Conservation (phyloP, 495 filamentous ascomycete genomes). For the Aspergillus hancockii region DNA sequence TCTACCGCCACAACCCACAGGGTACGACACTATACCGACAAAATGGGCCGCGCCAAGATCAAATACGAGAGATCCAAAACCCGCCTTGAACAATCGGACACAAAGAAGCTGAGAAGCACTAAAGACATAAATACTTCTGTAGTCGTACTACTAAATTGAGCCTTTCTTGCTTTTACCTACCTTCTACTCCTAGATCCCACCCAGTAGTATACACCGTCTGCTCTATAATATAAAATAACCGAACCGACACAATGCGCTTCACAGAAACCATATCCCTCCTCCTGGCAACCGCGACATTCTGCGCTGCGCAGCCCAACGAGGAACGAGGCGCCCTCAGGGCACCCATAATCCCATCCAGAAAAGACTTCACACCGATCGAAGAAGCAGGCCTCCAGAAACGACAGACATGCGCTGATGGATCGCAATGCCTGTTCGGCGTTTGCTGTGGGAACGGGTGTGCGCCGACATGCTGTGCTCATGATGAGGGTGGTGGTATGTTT, state of each 20-base stretch:
- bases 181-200: no score
- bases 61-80: background rate
- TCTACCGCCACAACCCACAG: background rate
- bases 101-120: background rate
- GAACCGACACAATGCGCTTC: background rate
- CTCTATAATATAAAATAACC: background rate
- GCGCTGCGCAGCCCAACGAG: background rate
- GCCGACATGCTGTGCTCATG: slow-evolving; percentile 10
- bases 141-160: background rate
- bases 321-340: background rate
- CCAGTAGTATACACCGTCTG: no score
- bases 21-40: background rate
- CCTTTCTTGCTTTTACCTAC: background rate
- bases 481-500: slow-evolving; percentile 4
- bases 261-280: background rate
- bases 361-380: background rate
- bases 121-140: background rate
- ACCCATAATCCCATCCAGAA: background rate
- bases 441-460: slow-evolving; percentile 9
- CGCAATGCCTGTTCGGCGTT: background rate
- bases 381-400: background rate
- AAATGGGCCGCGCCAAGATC: background rate
- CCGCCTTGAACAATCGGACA: background rate
- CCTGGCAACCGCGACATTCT: background rate
- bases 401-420: background rate